phyloP scores from a whole-genome alignment of 306 rosid genomes.

The Casuarina glauca region DNA sequence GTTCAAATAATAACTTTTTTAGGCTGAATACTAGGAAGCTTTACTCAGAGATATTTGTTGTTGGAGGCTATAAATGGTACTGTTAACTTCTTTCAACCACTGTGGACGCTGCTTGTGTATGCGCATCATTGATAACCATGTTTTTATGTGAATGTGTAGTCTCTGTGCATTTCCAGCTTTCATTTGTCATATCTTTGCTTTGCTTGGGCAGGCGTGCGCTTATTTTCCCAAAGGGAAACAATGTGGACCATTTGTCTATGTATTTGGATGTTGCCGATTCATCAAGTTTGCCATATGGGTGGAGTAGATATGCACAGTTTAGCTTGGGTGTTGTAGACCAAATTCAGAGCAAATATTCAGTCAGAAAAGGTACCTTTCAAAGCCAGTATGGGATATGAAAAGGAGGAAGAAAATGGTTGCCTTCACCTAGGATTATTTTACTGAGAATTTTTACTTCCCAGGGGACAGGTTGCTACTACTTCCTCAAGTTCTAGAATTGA shows the following conservation, averaged over 20 bases:
- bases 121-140: too few relatives aligned
- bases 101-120: not conserved
- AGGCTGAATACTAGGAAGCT: constrained; percentile 68
- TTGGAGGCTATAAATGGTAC: constrained; percentile 88
- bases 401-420: not conserved
- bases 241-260: constrained; percentile 84
- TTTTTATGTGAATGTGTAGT: not conserved
- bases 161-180: constrained; percentile 9
- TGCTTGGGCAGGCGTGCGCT: constrained; percentile 71
- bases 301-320: constrained; percentile 92
- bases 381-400: too few relatives aligned
- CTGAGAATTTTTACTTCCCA: not conserved
- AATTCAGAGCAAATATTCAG: constrained; percentile 59
- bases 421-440: not conserved
- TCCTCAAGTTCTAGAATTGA: not conserved
- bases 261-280: constrained; percentile 90
- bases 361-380: constrained; percentile 68
- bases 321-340: constrained; percentile 78
- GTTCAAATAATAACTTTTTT: constrained; percentile 49
- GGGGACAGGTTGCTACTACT: not conserved
- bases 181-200: constrained; percentile 24
- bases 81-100: constrained; percentile 6
- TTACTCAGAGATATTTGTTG: constrained; percentile 70
- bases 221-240: constrained; percentile 90
- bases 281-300: constrained; percentile 73